phyloP scores from a whole-genome alignment of 75 land plant genomes.

The Gnetum montanum region DNA sequence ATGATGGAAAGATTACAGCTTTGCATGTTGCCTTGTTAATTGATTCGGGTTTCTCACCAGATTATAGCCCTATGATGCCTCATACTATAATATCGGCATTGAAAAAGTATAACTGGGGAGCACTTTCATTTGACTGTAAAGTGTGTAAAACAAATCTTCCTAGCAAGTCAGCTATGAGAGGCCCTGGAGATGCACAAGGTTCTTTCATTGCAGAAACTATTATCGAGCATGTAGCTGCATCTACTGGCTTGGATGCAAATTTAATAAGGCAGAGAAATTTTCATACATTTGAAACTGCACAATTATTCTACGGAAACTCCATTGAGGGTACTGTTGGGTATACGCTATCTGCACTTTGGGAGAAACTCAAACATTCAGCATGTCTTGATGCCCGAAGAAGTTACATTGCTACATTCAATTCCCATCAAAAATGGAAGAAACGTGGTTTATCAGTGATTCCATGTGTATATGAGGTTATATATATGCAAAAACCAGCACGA shows the following conservation, averaged over 20 bases:
- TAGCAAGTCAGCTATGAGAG: conserved; percentile 77
- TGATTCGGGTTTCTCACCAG: conserved; percentile 60
- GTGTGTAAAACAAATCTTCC: conserved; percentile 74
- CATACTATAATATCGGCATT: conserved; percentile 18
- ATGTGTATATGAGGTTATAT: conserved; percentile 25
- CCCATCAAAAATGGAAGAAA: conserved; percentile 50
- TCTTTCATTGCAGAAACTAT: conserved; percentile 79
- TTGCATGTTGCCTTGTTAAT: conserved; percentile 55
- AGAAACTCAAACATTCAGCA: conserved; percentile 30
- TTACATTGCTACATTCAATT: conserved; percentile 40
- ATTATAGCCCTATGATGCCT: conserved; percentile 45
- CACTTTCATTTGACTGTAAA: conserved; percentile 49
- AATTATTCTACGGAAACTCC: conserved; percentile 22
- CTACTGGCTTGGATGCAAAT: conserved; percentile 40
- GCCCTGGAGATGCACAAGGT: conserved; percentile 79
- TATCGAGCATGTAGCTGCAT: conserved; percentile 70
- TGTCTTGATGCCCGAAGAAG: conserved; percentile 18
- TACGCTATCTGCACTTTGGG: conserved; percentile 59
- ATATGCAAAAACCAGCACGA: conserved; percentile 57
- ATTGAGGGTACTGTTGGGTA: conserved; percentile 34
- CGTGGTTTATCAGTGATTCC: conserved; percentile 73
- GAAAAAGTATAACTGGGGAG: conserved; percentile 82
- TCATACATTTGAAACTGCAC: conserved; percentile 47
- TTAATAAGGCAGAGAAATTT: conserved; percentile 43
- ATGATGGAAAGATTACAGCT: conserved; percentile 72